These are phyloP conservation scores for Oryza meyeriana DNA, from an alignment of 176 grass and related monocot species.

Conservation along the genomic window DNA sequence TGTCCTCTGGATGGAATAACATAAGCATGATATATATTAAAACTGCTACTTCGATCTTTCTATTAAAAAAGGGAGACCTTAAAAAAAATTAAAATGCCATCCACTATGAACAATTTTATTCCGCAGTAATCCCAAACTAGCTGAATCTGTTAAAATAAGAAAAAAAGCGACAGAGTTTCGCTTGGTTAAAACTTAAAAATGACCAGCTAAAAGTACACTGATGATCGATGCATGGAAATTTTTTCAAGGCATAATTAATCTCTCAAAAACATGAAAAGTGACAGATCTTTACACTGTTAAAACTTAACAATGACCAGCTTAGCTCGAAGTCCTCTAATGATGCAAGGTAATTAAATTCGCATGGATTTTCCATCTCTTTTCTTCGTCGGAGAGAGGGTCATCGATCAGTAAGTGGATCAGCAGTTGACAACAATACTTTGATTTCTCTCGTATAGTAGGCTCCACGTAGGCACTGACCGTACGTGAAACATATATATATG, in stretches of 20 bases:
- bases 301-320: neutral
- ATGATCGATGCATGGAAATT: neutral
- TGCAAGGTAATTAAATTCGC: neutral
- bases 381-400: neutral
- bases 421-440: neutral
- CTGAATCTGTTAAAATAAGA: neutral
- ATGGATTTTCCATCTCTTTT: neutral
- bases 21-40: neutral
- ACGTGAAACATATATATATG: neutral
- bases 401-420: neutral
- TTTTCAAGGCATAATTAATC: neutral
- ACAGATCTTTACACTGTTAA: neutral
- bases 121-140: neutral
- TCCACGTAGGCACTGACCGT: neutral
- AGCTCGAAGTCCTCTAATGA: neutral
- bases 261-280: neutral
- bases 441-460: neutral
- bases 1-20: neutral
- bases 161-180: neutral
- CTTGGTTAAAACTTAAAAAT: neutral
- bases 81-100: neutral
- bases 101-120: neutral
- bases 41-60: neutral
- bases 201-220: neutral
- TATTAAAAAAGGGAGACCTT: neutral